These are phyloP conservation scores for Sicyos baderoa DNA, from an alignment of 306 rosid genomes.

Conservation along the genomic window DNA sequence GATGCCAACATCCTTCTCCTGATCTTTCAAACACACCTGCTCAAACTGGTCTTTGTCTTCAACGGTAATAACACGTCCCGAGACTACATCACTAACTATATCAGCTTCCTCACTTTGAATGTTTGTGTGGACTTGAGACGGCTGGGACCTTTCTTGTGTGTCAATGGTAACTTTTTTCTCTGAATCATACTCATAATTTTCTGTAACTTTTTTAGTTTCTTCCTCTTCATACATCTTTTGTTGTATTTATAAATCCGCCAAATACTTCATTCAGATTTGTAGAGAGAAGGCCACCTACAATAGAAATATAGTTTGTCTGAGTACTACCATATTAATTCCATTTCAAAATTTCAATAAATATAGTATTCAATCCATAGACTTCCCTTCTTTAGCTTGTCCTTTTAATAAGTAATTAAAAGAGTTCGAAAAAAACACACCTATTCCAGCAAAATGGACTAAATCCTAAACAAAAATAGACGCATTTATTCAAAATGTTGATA, in stretches of 20 bases:
- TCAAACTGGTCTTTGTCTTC: conserved; percentile 51
- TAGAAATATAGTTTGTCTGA: conserved; percentile 18
- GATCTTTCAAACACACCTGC: conserved; percentile 61
- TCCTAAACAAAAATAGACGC: background rate
- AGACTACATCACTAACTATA: conserved; percentile 20
- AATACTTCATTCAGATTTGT: conserved; percentile 26
- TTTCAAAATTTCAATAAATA: background rate
- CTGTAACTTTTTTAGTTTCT: conserved; percentile 36
- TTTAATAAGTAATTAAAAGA: background rate
- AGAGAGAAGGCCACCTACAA: conserved; percentile 38
- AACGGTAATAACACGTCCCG: conserved; percentile 30
- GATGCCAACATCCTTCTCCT: conserved; percentile 37
- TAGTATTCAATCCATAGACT: background rate
- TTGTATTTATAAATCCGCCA: conserved; percentile 21
- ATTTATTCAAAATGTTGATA: background rate
- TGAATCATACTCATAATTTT: conserved; percentile 31
- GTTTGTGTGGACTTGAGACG: conserved; percentile 26
- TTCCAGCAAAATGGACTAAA: too few relatives aligned
- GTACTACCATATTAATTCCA: background rate
- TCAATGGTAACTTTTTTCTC: conserved; percentile 29
- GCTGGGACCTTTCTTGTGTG: conserved; percentile 26
- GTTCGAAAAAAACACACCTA: background rate
- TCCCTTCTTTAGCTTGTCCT: conserved; percentile 4
- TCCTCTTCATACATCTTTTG: conserved; percentile 71
- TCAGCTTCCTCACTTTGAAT: conserved; percentile 26